A percentile compares a stretch with the other conserved stretches of the same genome.
phyloP scores from a whole-genome alignment of 2,329 filamentous ascomycete genomes.

The Bipolaris gigantea region DNA sequence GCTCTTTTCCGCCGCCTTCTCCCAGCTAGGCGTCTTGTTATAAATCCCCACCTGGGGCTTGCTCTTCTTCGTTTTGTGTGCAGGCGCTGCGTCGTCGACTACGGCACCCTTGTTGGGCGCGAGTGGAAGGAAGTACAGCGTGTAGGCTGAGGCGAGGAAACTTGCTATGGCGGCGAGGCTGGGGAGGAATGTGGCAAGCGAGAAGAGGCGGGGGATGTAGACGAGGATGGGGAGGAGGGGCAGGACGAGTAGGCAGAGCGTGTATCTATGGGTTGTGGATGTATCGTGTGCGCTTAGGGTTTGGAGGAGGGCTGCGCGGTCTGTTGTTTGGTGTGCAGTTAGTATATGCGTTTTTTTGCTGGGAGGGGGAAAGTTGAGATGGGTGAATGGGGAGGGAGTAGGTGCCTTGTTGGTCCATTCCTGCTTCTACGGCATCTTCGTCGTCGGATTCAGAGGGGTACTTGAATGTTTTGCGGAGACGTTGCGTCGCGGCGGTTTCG shows the following conservation, averaged over 20 bases:
- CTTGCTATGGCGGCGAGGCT: slow-evolving; percentile 64
- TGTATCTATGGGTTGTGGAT: slow-evolving; percentile 54
- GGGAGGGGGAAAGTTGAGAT: no score
- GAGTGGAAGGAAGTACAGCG: slow-evolving; percentile 60
- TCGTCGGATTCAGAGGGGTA: slow-evolving; percentile 66
- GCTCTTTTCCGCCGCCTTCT: slow-evolving; percentile 6
- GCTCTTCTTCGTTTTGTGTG: not conserved
- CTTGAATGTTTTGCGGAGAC: slow-evolving; percentile 74
- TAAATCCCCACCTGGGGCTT: no score
- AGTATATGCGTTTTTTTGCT: no score
- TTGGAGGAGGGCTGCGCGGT: slow-evolving; percentile 33
- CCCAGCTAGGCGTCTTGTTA: slow-evolving; percentile 9
- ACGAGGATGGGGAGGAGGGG: slow-evolving; percentile 60
- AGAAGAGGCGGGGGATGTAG: slow-evolving; percentile 56
- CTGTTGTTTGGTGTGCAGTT: slow-evolving; percentile 12
- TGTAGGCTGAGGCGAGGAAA: slow-evolving; percentile 64
- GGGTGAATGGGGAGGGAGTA: not conserved
- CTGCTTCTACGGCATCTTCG: slow-evolving; percentile 59
- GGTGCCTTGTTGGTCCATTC: slow-evolving; percentile 75
- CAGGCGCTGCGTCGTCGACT: slow-evolving; percentile 1
- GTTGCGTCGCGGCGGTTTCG: slow-evolving; percentile 50
- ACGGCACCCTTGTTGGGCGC: slow-evolving; percentile 49
- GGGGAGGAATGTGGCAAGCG: slow-evolving; percentile 46
- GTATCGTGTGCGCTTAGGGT: slow-evolving; percentile 44
- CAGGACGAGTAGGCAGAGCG: slow-evolving; percentile 59